Evolutionary conservation across 148 eudicot species (phyloP).

Genomic region (Camellia lanceoleosa): DNA sequence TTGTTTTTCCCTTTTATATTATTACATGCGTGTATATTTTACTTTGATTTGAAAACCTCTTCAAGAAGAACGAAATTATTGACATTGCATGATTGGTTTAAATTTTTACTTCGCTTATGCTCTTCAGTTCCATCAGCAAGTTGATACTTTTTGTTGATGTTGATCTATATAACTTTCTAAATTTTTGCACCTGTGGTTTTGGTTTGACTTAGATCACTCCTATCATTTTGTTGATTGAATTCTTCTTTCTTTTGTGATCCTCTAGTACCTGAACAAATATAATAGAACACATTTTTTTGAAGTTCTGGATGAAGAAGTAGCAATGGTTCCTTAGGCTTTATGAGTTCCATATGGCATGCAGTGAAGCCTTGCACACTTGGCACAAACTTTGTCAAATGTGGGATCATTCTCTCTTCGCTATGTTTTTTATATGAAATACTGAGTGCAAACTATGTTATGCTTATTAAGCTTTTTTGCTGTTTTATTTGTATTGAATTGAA

Average conservation of each 20-base stretch:
- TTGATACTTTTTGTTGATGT: neutral
- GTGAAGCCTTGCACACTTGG: neutral
- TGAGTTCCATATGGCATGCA: neutral
- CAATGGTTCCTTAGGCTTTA: neutral
- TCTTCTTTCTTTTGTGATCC: neutral
- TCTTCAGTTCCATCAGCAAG: neutral
- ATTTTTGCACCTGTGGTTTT: neutral
- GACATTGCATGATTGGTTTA: neutral
- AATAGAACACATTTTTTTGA: neutral
- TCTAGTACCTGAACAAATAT: neutral
- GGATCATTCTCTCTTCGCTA: neutral
- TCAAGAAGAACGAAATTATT: neutral
- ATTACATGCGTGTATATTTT: neutral
- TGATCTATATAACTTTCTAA: neutral
- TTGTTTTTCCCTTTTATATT: neutral
- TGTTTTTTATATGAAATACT: neutral
- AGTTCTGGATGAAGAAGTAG: neutral
- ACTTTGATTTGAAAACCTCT: slow-evolving; percentile 4
- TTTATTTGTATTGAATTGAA: neutral
- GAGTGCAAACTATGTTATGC: neutral
- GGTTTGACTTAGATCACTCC: neutral
- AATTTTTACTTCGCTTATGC: neutral
- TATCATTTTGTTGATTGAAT: neutral
- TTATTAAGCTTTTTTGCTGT: neutral
- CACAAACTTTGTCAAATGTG: neutral